Base-by-base conservation (phyloP, 2,329 filamentous ascomycete species). In the Acarospora socialis region DNA sequence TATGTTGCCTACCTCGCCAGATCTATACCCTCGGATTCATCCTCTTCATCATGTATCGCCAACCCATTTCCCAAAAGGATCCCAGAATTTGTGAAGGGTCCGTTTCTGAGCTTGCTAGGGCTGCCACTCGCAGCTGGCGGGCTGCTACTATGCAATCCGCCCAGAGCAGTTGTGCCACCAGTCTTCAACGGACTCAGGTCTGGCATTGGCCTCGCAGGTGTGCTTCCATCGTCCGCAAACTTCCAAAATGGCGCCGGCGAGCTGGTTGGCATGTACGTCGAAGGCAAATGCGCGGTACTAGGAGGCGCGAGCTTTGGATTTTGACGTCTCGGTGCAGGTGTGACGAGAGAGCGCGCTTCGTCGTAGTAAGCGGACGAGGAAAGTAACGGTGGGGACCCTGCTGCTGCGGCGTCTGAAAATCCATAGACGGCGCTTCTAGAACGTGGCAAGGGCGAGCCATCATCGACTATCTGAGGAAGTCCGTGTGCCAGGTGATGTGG, bases 231-330 rank as follows among this genome's bases (percentile, higher is more conserved):
- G 23, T 19, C 5, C 16, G 55, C 57, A 24, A 60, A 59, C 33
- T 62, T 63, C 61, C 61, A 65, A 43, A 64, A 65, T 25, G 63
- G 59, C 4, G 61, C 61, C 1, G 61, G 61, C 4, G 59, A 63
- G 37, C 60, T 64, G 50, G 63, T 59, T 4, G 60, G 59, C 60
- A 65, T 64, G 43, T 63, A 64, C 40, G 62, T 63, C 13, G 59
- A 63, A 2, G 61, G 61, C 10, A 62, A 54, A 33, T 62, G 60
- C 3, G 59, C 56, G 2, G 61, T 65, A 41, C 59, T 63, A 1
- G 61, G 61, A 5, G 61, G 60, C 8, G 59, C 60, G 4, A 63
- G 50, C 6, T 55, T 55, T 4, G 60, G 60, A 33, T 64, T 61
- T 30, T 65, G 59, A 13, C 60, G 55, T 38, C 61, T 54, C 7